Percentiles rank a stretch among this genome's conserved stretches.
phyloP scores from a whole-genome alignment of 495 filamentous ascomycete species.

The Halenospora varia region DNA sequence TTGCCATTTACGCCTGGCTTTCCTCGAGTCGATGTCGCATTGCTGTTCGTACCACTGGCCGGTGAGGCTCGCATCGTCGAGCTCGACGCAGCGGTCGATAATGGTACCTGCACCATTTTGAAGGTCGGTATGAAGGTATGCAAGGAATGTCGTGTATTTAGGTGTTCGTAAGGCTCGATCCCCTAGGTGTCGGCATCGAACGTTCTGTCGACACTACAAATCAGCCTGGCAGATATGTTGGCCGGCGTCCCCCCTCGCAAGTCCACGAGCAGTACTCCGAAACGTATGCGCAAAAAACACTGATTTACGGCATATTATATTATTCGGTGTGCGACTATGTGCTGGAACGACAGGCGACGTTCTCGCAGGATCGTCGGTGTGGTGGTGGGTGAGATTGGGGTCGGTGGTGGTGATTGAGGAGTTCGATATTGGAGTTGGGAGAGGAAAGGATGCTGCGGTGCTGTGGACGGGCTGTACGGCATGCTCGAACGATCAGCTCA shows the following conservation, averaged over 20 bases:
- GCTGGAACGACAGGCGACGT: neutral
- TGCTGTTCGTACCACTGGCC: conserved; percentile 31
- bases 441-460: neutral
- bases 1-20: conserved; percentile 48
- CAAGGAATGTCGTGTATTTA: neutral
- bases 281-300: neutral
- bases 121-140: neutral
- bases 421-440: neutral
- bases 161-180: conserved; percentile 11
- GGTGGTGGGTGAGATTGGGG: neutral
- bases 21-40: conserved; percentile 29
- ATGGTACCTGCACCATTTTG: conserved; percentile 27
- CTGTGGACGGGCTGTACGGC: neutral
- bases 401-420: neutral
- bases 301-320: conserved; percentile 1
- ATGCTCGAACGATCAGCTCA: neutral
- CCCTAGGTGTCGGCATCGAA: conserved; percentile 22
- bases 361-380: neutral
- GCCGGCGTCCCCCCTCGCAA: conserved; percentile 4
- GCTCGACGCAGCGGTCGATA: conserved; percentile 16
- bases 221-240: conserved; percentile 11
- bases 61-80: conserved; percentile 42
- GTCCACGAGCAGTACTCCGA: conserved; percentile 2
- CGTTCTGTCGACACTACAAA: conserved; percentile 1
- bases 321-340: neutral